Conservation (phyloP, 176 grass and related monocot species). For the Oryza glaberrima region DNA sequence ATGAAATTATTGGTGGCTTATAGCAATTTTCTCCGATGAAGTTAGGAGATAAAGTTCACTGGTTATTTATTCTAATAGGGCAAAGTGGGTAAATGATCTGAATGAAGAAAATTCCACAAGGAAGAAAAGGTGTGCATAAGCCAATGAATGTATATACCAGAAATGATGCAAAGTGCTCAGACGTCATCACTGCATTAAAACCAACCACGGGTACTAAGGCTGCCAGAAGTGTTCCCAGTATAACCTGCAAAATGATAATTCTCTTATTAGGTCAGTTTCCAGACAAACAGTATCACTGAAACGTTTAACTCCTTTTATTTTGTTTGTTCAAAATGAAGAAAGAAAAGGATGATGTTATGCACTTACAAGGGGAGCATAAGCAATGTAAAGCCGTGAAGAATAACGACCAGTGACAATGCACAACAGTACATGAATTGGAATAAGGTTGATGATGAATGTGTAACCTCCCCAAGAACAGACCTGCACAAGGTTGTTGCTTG, state of each 20-base stretch:
- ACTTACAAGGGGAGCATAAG: conserved; percentile 99
- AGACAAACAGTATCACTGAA: background rate
- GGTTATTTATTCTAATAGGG: background rate
- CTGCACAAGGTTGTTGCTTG: conserved; percentile 52
- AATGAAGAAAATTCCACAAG: conserved; percentile 33
- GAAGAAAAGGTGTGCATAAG: conserved; percentile 33
- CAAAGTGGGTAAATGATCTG: background rate
- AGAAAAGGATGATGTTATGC: background rate
- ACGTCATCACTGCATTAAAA: conserved; percentile 99
- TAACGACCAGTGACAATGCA: conserved; percentile 99
- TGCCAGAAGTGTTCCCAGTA: conserved; percentile 94
- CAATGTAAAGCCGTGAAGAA: conserved; percentile 95
- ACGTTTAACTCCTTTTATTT: conserved; percentile 1
- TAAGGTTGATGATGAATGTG: conserved; percentile 99
- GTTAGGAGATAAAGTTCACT: background rate
- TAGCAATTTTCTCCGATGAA: conserved; percentile 14
- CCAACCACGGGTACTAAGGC: conserved; percentile 98
- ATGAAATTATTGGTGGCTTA: conserved; percentile 7
- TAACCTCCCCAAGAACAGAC: conserved; percentile 99
- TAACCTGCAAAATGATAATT: conserved; percentile 66
- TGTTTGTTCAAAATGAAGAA: conserved; percentile 4
- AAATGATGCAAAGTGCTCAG: conserved; percentile 98
- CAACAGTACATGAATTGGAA: conserved; percentile 96
- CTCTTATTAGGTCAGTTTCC: background rate
- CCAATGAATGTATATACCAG: conserved; percentile 61